Evolutionary conservation across 2,329 filamentous ascomycete genomes (phyloP).

Genomic region (Fusarium oxysporum): DNA sequence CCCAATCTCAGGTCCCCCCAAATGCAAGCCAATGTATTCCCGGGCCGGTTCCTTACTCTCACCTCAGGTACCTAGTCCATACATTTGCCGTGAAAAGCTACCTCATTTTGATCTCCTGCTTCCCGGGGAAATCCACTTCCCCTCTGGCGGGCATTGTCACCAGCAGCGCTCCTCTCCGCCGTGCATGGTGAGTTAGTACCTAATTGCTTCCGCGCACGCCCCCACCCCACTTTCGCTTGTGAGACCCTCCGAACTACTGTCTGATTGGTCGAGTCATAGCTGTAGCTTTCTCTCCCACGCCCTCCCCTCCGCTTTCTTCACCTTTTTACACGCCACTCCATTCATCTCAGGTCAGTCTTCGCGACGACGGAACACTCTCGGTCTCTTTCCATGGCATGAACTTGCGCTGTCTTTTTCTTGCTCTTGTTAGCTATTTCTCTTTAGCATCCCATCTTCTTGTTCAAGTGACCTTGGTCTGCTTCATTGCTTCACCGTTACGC

Average conservation of each 20-base stretch:
- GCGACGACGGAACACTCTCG: constrained; percentile 39
- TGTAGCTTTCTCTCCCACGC: constrained; percentile 14
- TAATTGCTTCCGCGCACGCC: constrained; percentile 29
- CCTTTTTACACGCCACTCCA: constrained; percentile 31
- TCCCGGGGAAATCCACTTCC: constrained; percentile 39
- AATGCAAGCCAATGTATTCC: constrained; percentile 21
- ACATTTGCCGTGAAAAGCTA: constrained; percentile 19
- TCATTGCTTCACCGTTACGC: constrained; percentile 19
- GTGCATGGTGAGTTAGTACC: constrained; percentile 6
- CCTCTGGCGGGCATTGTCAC: constrained; percentile 30
- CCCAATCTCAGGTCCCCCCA: constrained; percentile 18
- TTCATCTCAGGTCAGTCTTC: constrained; percentile 34
- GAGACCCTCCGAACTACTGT: neutral
- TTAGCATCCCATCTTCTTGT: constrained; percentile 9
- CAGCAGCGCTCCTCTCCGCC: constrained; percentile 35
- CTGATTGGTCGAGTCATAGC: constrained; percentile 4
- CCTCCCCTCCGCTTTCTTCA: constrained; percentile 20
- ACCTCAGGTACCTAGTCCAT: constrained; percentile 18
- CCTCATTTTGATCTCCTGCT: constrained; percentile 2
- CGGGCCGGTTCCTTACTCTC: constrained; percentile 32
- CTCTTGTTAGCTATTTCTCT: constrained; percentile 20
- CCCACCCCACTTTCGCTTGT: constrained; percentile 21
- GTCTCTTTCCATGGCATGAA: constrained; percentile 41
- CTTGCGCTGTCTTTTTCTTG: constrained; percentile 24
- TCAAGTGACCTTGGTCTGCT: constrained; percentile 13